Conservation (phyloP, 495 filamentous ascomycete genomes). For the Penicillium arizonense region DNA sequence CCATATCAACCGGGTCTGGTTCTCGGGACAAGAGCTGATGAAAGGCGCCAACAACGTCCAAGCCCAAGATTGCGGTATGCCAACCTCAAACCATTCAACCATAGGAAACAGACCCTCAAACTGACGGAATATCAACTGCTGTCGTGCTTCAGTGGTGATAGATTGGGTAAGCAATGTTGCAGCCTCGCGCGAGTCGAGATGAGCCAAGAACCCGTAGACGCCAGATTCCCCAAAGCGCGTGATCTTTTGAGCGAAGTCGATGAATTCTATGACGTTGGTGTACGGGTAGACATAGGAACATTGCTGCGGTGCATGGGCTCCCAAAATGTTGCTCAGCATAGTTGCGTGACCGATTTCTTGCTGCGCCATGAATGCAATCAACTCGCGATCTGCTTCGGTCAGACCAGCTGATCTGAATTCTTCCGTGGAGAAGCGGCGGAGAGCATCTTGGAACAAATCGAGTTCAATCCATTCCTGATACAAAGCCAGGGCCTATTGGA, state of each 20-base stretch:
- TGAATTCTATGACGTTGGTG: conserved; percentile 70
- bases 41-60: conserved; percentile 86
- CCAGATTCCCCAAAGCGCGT: conserved; percentile 82
- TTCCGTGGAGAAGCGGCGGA: conserved; percentile 64
- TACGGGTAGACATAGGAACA: conserved; percentile 85
- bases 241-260: conserved; percentile 85
- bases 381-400: conserved; percentile 61
- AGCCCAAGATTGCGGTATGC: conserved; percentile 81
- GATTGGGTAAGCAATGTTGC: conserved; percentile 71
- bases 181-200: conserved; percentile 75
- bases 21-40: conserved; percentile 73
- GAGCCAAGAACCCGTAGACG: conserved; percentile 80
- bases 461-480: conserved; percentile 89
- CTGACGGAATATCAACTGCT: conserved; percentile 88
- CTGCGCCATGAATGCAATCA: conserved; percentile 82
- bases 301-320: conserved; percentile 60
- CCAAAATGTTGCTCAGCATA: conserved; percentile 78
- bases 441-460: conserved; percentile 80
- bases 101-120: conserved; percentile 81
- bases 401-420: conserved; percentile 72
- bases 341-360: conserved; percentile 84
- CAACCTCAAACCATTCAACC: conserved; percentile 81
- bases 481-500: conserved; percentile 54
- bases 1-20: conserved; percentile 77
- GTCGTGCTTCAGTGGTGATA: conserved; percentile 81